Evolutionary conservation across 495 filamentous ascomycete genomes (phyloP).

Genomic region (Gamarada debralockiae): DNA sequence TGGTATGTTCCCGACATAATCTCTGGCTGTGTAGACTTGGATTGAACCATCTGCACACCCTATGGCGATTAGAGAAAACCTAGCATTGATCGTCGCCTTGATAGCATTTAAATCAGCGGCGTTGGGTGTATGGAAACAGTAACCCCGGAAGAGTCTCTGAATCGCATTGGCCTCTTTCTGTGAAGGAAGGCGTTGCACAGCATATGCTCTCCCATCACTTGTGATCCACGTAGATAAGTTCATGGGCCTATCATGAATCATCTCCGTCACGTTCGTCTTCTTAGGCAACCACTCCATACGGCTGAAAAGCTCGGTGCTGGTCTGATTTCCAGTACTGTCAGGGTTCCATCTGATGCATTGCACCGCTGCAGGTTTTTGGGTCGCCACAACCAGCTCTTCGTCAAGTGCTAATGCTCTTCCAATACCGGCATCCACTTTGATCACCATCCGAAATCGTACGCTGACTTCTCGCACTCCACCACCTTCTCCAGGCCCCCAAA

Average conservation of each 20-base stretch:
- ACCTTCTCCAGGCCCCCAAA: constrained; percentile 67
- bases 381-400: constrained; percentile 90
- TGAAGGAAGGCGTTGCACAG: constrained; percentile 68
- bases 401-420: constrained; percentile 82
- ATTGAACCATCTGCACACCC: constrained; percentile 79
- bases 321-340: constrained; percentile 76
- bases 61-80: constrained; percentile 89
- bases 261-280: constrained; percentile 71
- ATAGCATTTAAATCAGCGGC: constrained; percentile 55
- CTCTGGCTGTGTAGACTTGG: constrained; percentile 81
- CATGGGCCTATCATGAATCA: constrained; percentile 97
- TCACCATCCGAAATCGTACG: constrained; percentile 92
- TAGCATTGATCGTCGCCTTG: constrained; percentile 81
- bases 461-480: constrained; percentile 80
- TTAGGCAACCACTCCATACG: constrained; percentile 81
- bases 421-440: constrained; percentile 96
- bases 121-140: constrained; percentile 81
- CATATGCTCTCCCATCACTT: constrained; percentile 84
- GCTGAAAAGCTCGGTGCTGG: constrained; percentile 84
- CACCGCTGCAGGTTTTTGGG: constrained; percentile 85
- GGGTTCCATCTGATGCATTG: constrained; percentile 96
- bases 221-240: constrained; percentile 94
- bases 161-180: constrained; percentile 29
- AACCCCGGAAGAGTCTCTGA: constrained; percentile 78
- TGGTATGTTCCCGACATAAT: constrained; percentile 90